These are phyloP conservation scores for Haplosporangium sp. DNA, from an alignment of 371 early-diverging fungal genomes.

Conservation along the genomic window DNA sequence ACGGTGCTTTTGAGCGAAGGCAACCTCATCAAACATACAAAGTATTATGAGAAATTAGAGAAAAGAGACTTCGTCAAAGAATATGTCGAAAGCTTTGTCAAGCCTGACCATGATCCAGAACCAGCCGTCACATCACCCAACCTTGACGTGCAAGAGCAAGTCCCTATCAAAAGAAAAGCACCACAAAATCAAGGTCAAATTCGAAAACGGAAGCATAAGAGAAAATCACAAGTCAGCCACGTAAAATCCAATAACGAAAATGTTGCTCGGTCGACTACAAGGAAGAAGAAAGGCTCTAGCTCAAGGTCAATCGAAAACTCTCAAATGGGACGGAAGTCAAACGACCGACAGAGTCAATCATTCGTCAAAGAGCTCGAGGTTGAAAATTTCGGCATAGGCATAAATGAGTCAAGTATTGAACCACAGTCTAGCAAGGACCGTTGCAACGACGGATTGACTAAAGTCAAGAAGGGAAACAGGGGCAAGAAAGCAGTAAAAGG, in stretches of 20 bases:
- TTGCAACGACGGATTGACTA: neutral
- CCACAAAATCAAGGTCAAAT: neutral
- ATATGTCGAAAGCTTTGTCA: conserved; percentile 21
- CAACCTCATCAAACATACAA: conserved; percentile 35
- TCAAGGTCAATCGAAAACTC: neutral
- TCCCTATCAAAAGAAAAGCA: neutral
- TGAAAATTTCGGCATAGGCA: conserved; percentile 15
- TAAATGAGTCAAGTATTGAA: conserved; percentile 1
- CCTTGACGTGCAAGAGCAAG: neutral
- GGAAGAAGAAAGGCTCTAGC: neutral
- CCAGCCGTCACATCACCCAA: conserved; percentile 5
- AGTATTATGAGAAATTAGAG: conserved; percentile 18
- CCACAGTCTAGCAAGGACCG: neutral
- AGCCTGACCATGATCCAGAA: conserved; percentile 3
- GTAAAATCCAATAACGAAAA: neutral
- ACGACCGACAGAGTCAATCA: conserved; percentile 2
- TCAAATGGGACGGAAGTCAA: neutral
- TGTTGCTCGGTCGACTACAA: neutral
- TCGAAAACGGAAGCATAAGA: conserved; percentile 6
- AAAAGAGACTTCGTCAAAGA: conserved; percentile 46
- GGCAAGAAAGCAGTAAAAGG: neutral
- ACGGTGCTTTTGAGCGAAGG: conserved; percentile 1
- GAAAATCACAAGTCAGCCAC: neutral
- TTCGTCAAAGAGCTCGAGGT: conserved; percentile 13
- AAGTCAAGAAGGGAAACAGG: neutral